Evolutionary conservation across 768 basidiomycete genomes (phyloP), one percentile per base, ranked within the genome.

Genomic region (Calocybe indica): DNA sequence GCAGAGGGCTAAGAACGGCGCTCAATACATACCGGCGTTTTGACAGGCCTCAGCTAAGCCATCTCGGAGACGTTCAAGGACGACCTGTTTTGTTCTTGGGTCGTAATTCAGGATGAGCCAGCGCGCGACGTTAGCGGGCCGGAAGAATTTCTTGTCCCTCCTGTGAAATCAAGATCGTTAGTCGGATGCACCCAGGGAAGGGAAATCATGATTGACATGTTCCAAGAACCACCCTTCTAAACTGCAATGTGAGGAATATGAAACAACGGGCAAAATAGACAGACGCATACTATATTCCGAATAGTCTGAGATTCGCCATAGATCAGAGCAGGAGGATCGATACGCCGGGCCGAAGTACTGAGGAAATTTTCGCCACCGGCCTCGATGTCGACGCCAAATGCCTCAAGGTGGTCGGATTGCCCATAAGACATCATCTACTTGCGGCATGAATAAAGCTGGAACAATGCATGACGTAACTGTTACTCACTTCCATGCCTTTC

Each of bases 141-240:
- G 68, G 64, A 71, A 84, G 65, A 91, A 88, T 30, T 73, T 71
- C 53, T 85, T 86, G 53, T 87, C 83, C 2, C 87, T 72, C 83
- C 84, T 86, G 55, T 30, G 44, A 35, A 36, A 39, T 31, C 34
- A 22, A 22, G 22, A 22, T 22, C 22, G 22, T 22, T 22, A 22
- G 22, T 22, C 22, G 22, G 22, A 22, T 22, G 22, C 22, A 22
- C 22, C 22, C 22, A 22, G 22, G 22, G 8, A n/a, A 40, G 40
- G 33, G n/a, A 44, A 32, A 49, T 14, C 48, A 31, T 47, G 49
- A 64, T 67, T 35, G 45, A 81, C 88, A 90, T 86, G 49, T 90
- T 91, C 88, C 88, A 91, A 0, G 79, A 64, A 5, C 88, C 88
- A 46, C 88, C 79, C 5, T 61, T 67, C 0, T 86, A 87, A 33